Evolutionary conservation across 2,329 filamentous ascomycete species (phyloP).

Genomic region (Fusarium fujikuroi): DNA sequence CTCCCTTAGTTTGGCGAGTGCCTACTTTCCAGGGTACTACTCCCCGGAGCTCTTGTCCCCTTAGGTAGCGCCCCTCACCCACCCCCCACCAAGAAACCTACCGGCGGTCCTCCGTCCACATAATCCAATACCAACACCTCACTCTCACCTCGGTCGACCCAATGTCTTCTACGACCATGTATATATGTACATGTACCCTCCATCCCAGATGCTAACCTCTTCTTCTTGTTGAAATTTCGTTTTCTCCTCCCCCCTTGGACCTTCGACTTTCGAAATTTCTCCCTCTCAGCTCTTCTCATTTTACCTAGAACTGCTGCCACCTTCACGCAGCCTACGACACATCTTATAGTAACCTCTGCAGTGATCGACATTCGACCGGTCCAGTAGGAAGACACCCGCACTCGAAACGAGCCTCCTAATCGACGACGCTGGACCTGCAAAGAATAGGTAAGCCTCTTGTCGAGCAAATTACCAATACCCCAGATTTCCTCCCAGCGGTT

Average conservation of each 20-base stretch:
- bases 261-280: not conserved
- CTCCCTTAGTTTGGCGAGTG: not conserved
- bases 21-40: not conserved
- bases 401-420: slow-evolving; percentile 24
- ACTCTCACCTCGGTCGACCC: not conserved
- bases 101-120: slow-evolving; percentile 29
- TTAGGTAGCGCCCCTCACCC: not conserved
- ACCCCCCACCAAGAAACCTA: slow-evolving; percentile 17
- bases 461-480: slow-evolving; percentile 6
- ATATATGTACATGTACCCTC: slow-evolving; percentile 32
- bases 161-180: slow-evolving; percentile 13
- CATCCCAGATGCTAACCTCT: slow-evolving; percentile 17
- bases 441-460: slow-evolving; percentile 25
- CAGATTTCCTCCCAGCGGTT: slow-evolving; percentile 7
- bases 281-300: not conserved
- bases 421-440: slow-evolving; percentile 7
- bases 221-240: slow-evolving; percentile 21
- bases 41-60: slow-evolving; percentile 29
- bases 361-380: slow-evolving; percentile 31
- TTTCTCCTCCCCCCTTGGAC: slow-evolving; percentile 5
- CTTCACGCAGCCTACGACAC: not conserved
- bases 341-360: not conserved
- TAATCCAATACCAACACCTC: slow-evolving; percentile 15
- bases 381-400: slow-evolving; percentile 6
- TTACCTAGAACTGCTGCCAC: not conserved